Evolutionary conservation across 202 grass and related monocot species (phyloP).

Genomic region (Brachypodium distachyon): DNA sequence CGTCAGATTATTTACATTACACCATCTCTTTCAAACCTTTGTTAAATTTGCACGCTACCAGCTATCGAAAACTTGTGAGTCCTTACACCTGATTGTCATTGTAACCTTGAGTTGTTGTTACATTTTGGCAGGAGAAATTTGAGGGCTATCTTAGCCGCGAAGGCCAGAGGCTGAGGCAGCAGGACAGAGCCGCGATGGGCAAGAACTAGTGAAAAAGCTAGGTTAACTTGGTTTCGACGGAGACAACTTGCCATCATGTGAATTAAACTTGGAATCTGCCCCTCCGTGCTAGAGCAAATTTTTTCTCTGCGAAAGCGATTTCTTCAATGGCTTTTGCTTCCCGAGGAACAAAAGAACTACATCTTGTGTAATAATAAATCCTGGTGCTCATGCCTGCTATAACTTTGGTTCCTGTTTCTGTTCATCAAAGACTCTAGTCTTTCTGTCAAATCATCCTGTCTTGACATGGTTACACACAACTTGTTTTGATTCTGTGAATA

Average conservation of each 20-base stretch:
- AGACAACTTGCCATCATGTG: neutral
- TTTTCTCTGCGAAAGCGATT: neutral
- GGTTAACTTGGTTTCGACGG: neutral
- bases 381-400: neutral
- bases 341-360: too few species aligned
- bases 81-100: neutral
- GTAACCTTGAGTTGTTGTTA: neutral
- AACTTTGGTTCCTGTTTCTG: neutral
- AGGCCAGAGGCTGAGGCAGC: slow-evolving; percentile 34
- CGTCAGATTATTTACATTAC: neutral
- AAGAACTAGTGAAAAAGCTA: neutral
- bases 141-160: slow-evolving; percentile 27
- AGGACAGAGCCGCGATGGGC: slow-evolving; percentile 28
- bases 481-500: too few species aligned
- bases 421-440: too few species aligned
- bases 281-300: neutral
- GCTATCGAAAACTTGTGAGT: neutral
- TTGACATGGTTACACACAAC: too few species aligned
- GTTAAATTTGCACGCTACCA: neutral
- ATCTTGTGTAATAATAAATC: neutral
- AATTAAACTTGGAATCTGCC: neutral
- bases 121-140: slow-evolving; percentile 38
- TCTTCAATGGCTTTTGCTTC: neutral
- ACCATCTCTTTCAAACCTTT: neutral
- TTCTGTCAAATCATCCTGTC: too few species aligned